Evolutionary conservation across 129 eudicot genomes (phyloP).

Genomic region (Tagetes patula): DNA sequence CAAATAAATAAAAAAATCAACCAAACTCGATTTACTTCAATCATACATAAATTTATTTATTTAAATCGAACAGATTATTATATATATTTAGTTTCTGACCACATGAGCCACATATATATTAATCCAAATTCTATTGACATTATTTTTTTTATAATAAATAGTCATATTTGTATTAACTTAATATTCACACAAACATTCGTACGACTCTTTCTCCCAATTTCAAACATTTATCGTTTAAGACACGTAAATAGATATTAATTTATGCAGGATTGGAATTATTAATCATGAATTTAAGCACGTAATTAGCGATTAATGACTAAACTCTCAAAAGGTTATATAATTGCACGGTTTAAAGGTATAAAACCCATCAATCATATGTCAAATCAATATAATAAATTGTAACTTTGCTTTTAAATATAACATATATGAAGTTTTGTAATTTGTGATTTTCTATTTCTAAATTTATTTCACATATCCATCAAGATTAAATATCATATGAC

Average conservation of each 20-base stretch:
- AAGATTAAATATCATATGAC: background rate
- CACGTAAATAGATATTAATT: background rate
- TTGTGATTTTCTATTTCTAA: background rate
- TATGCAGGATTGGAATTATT: background rate
- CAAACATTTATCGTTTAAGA: slow-evolving; percentile 3
- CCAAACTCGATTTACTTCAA: too few relatives aligned
- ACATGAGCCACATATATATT: background rate
- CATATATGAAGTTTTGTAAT: background rate
- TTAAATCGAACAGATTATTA: background rate
- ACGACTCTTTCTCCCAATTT: slow-evolving; percentile 5
- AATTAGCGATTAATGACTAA: background rate
- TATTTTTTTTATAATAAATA: background rate
- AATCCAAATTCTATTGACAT: background rate
- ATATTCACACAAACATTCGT: slow-evolving; percentile 3
- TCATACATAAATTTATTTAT: background rate
- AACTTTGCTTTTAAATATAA: background rate
- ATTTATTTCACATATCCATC: background rate
- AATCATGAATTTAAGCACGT: slow-evolving; percentile 11
- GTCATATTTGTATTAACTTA: background rate
- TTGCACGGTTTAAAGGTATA: background rate
- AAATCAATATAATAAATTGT: background rate
- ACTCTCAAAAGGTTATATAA: background rate
- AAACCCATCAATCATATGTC: background rate
- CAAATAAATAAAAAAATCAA: too few relatives aligned
- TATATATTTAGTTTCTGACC: background rate